These are phyloP conservation scores for Tephrocybe rancida DNA, from an alignment of 768 basidiomycete genomes.

Conservation along the genomic window DNA sequence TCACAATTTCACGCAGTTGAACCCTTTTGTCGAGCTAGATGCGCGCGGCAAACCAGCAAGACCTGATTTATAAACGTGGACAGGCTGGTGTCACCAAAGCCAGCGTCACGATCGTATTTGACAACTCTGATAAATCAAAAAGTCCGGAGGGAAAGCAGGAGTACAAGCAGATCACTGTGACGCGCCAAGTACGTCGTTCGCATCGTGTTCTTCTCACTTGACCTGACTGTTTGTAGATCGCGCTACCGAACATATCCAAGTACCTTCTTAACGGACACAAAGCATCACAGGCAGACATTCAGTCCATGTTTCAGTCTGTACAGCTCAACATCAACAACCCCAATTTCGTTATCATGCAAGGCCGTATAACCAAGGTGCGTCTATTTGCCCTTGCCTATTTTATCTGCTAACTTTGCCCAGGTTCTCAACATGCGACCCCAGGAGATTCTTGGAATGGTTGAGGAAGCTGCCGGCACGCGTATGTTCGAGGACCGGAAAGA, in stretches of 20 bases:
- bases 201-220: neutral
- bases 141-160: slow-evolving; percentile 84
- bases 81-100: slow-evolving; percentile 97
- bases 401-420: slow-evolving; percentile 29
- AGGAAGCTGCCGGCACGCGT: slow-evolving; percentile 96
- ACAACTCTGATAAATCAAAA: slow-evolving; percentile 88
- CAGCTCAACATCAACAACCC: slow-evolving; percentile 99
- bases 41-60: slow-evolving; percentile 93
- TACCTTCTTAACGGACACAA: slow-evolving; percentile 98
- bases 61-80: slow-evolving; percentile 98
- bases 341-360: slow-evolving; percentile 99
- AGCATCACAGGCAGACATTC: slow-evolving; percentile 79
- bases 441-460: slow-evolving; percentile 98
- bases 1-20: neutral
- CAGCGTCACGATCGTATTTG: slow-evolving; percentile 97
- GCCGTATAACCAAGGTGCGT: slow-evolving; percentile 93
- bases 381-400: neutral
- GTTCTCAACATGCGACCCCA: slow-evolving; percentile 97
- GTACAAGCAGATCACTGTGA: slow-evolving; percentile 91
- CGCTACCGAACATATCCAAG: slow-evolving; percentile 90
- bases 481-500: slow-evolving; percentile 99
- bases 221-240: slow-evolving; percentile 57
- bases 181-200: slow-evolving; percentile 74
- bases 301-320: slow-evolving; percentile 93
- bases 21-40: slow-evolving; percentile 53